A percentile compares a stretch with the other conserved stretches of the same genome.
phyloP scores from a whole-genome alignment of 2,329 filamentous ascomycete species.

The Coleophoma cylindrospora region DNA sequence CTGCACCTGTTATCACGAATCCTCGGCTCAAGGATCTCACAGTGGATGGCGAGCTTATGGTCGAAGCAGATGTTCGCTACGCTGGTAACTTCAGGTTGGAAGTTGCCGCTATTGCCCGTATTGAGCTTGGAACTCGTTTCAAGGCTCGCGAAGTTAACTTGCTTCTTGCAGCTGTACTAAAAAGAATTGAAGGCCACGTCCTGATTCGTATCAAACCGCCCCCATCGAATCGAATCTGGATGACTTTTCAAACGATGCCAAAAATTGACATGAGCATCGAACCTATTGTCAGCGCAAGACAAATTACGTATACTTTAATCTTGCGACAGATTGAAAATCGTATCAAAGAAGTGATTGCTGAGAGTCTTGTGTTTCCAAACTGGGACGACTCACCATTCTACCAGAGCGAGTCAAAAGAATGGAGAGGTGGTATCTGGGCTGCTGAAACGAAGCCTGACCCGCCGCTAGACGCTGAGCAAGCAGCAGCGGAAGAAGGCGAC shows the following conservation, averaged over 20 bases:
- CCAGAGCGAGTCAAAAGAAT: conserved; percentile 69
- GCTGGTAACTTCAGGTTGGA: conserved; percentile 85
- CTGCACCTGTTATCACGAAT: conserved; percentile 84
- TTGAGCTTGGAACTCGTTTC: conserved; percentile 84
- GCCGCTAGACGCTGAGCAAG: conserved; percentile 30
- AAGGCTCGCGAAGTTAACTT: conserved; percentile 88
- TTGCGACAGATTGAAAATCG: conserved; percentile 89
- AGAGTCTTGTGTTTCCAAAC: conserved; percentile 86
- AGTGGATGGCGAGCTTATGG: conserved; percentile 82
- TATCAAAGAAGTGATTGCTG: conserved; percentile 89
- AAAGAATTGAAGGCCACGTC: conserved; percentile 78
- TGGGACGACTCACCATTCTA: conserved; percentile 97
- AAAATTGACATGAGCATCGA: conserved; percentile 93
- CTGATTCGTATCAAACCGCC: conserved; percentile 88
- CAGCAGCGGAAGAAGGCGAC: conserved; percentile 39
- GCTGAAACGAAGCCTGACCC: conserved; percentile 43
- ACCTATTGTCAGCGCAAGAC: conserved; percentile 88
- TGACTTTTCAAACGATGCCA: conserved; percentile 89
- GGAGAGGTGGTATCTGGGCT: conserved; percentile 80
- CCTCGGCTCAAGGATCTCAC: conserved; percentile 83
- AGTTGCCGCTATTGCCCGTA: conserved; percentile 85
- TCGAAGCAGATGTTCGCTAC: conserved; percentile 86
- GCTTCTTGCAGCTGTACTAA: conserved; percentile 78
- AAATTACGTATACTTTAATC: conserved; percentile 92
- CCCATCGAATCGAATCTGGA: conserved; percentile 94